Conservation (phyloP, 1,284 basidiomycete genomes). For the Trichosporon sp. region DNA sequence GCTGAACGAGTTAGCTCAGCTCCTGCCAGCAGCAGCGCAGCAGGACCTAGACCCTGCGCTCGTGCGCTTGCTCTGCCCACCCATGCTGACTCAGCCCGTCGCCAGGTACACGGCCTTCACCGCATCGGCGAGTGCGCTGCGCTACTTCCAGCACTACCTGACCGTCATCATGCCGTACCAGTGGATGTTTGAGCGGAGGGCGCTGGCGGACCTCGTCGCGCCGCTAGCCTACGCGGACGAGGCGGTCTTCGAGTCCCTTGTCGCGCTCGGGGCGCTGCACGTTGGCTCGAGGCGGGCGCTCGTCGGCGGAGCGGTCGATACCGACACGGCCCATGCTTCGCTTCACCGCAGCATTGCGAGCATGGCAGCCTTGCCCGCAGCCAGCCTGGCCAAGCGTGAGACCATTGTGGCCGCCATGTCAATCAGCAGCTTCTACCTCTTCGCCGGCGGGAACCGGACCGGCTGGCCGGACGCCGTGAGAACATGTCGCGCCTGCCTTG, state of each 20-base stretch:
- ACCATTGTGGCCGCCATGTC: slow-evolving; percentile 26
- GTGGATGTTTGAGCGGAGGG: slow-evolving; percentile 22
- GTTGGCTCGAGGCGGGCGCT: slow-evolving; percentile 19
- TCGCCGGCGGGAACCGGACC: slow-evolving; percentile 27
- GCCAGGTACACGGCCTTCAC: neutral
- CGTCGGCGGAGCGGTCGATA: neutral
- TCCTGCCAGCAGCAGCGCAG: neutral
- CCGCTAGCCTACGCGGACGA: slow-evolving; percentile 24
- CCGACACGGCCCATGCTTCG: slow-evolving; percentile 15
- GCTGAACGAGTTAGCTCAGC: neutral
- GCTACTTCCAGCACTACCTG: slow-evolving; percentile 33
- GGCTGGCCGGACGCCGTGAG: slow-evolving; percentile 22
- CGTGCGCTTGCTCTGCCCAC: slow-evolving; percentile 7
- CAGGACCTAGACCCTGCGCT: slow-evolving; percentile 4
- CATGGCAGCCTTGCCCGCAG: slow-evolving; percentile 19
- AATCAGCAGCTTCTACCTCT: slow-evolving; percentile 29
- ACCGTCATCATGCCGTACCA: slow-evolving; percentile 33
- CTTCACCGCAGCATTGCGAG: slow-evolving; percentile 16
- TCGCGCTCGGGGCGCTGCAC: slow-evolving; percentile 28
- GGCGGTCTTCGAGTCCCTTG: slow-evolving; percentile 23
- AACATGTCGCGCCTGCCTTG: slow-evolving; percentile 22
- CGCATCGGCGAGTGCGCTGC: neutral
- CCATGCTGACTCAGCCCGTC: neutral
- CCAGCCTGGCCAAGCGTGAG: slow-evolving; percentile 22
- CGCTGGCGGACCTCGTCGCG: slow-evolving; percentile 22